phyloP scores from a whole-genome alignment of 2,329 filamentous ascomycete species.

The Microsporum audouinii region DNA sequence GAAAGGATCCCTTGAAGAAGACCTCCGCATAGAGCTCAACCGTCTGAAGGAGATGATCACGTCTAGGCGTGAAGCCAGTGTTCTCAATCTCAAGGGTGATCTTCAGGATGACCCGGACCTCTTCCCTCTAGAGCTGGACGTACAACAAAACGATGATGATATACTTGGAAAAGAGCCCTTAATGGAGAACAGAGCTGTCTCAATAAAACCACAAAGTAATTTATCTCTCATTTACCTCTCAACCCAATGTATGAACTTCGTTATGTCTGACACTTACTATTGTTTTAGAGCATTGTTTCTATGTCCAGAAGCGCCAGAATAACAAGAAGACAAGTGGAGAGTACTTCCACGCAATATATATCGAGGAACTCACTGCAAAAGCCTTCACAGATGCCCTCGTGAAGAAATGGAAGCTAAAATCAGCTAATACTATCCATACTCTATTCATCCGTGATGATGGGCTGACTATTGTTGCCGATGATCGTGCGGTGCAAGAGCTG shows the following conservation, averaged over 20 bases:
- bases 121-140: constrained; percentile 29
- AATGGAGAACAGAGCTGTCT: constrained; percentile 16
- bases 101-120: constrained; percentile 36
- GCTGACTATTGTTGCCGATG: constrained; percentile 75
- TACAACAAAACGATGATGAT: constrained; percentile 21
- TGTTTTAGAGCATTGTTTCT: constrained; percentile 69
- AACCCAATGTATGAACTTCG: background rate
- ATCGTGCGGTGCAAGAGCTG: constrained; percentile 73
- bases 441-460: constrained; percentile 63
- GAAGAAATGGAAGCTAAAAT: constrained; percentile 69
- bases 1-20: constrained; percentile 33
- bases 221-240: background rate
- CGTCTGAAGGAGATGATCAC: constrained; percentile 39
- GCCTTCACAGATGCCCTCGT: constrained; percentile 65
- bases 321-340: constrained; percentile 37
- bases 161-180: constrained; percentile 23
- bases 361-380: constrained; percentile 63
- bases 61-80: constrained; percentile 31
- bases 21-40: constrained; percentile 34
- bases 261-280: constrained; percentile 1
- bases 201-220: background rate
- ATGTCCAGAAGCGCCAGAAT: constrained; percentile 51
- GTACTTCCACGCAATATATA: constrained; percentile 75
- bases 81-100: constrained; percentile 34
- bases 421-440: constrained; percentile 56